phyloP scores from a whole-genome alignment of 164 flowering plant genomes.

The Tetracentron sinense region DNA sequence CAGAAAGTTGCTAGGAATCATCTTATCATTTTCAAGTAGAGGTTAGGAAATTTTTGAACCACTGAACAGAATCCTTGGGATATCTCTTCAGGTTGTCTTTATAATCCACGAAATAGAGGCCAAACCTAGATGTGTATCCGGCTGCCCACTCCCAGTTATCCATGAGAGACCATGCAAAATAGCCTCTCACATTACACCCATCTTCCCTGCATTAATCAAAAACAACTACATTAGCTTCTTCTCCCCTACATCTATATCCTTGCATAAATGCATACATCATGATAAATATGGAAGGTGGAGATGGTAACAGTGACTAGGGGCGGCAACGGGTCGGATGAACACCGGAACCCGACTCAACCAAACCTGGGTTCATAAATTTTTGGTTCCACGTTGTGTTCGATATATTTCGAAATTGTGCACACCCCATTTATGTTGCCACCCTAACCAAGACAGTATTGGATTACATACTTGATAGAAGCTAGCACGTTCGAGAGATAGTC shows the following conservation, averaged over 20 bases:
- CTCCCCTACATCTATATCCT: too few relatives aligned
- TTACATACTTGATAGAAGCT: slow-evolving; percentile 67
- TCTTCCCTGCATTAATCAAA: slow-evolving; percentile 60
- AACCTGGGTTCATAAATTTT: too few relatives aligned
- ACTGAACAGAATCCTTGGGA: slow-evolving; percentile 76
- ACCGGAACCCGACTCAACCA: too few relatives aligned
- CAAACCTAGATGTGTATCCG: slow-evolving; percentile 82
- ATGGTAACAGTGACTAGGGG: too few relatives aligned
- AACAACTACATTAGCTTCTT: neutral
- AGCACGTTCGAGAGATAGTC: slow-evolving; percentile 68
- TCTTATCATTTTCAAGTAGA: too few relatives aligned
- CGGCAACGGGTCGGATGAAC: too few relatives aligned
- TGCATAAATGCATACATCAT: too few relatives aligned
- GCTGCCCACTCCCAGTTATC: slow-evolving; percentile 96
- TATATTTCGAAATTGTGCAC: neutral
- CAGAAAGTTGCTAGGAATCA: too few relatives aligned
- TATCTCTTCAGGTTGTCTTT: slow-evolving; percentile 71
- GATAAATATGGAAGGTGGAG: too few relatives aligned
- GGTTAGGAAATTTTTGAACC: slow-evolving; percentile 73
- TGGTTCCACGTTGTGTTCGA: too few relatives aligned
- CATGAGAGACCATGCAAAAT: slow-evolving; percentile 87
- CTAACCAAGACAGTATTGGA: too few relatives aligned
- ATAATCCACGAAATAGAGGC: slow-evolving; percentile 79
- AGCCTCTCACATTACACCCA: slow-evolving; percentile 91
- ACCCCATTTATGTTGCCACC: too few relatives aligned